Base-by-base conservation (phyloP, 169 alveolate genomes). In the Plasmodium ovale region DNA sequence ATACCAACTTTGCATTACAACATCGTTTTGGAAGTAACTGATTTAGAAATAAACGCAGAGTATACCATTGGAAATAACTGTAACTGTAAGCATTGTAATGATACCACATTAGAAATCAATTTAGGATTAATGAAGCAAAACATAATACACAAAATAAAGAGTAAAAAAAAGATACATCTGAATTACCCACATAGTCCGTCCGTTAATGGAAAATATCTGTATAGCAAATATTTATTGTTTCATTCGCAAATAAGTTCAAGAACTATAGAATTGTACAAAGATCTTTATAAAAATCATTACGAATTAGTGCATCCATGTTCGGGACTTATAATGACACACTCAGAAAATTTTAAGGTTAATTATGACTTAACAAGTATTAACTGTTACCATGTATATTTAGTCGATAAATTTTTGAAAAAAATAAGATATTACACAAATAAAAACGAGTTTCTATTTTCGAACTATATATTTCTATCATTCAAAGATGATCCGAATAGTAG, bases 231-330 rank as follows among this genome's bases (percentile, higher is more conserved):
- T 67, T 7, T 37, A 49, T 53, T 51, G 16, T 82, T 65, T 9
- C 90, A 77, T 62, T 59, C 88, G 23, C 71, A 77, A 44, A 49
- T 59, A 60, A 77, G 33, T 60, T 9, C 2, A 44, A 77, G 31
- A 1, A 44, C 88, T 42, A 35, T 77, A 25, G 88, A 77, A 62
- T 1, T 37, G 47, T 82, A 82, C n/a, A 27, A 69, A 47, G 37
- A 47, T 12, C 12, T 82, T 31, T 82, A 82, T 59, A 37, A 54
- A 0, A 49, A 37, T 10, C 39, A 82, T 16, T 25, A 65, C 42
- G 90, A 82, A 53, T 82, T 82, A 23, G 90, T 65, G 16, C 27
- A 12, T 25, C 91, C 91, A 27, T 85, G 91, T 53, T 85, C 91
- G 31, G 91, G 91, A 39, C 21, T 62, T 14, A 85, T 85, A 6